phyloP scores from a whole-genome alignment of 768 basidiomycete genomes.

The Coprinopsis strossmayeri region DNA sequence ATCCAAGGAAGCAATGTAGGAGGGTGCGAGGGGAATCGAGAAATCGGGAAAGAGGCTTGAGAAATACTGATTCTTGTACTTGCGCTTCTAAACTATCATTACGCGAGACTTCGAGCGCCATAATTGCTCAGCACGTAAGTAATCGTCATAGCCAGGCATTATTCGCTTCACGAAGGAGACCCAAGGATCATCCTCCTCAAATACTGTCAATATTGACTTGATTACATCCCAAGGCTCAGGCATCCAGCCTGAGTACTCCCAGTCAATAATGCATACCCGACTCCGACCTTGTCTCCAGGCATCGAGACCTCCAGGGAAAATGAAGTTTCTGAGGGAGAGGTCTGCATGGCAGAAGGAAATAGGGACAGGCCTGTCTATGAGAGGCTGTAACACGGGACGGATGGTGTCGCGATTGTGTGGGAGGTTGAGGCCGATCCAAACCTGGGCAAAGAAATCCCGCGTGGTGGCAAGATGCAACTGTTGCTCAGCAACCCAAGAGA shows the following conservation, averaged over 20 bases:
- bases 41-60: no score
- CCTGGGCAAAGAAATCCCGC: background rate
- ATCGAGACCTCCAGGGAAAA: slow-evolving; percentile 5
- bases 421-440: background rate
- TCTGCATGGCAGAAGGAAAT: slow-evolving; percentile 7
- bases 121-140: background rate
- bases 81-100: slow-evolving; percentile 1
- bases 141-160: background rate
- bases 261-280: slow-evolving; percentile 4
- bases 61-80: no score
- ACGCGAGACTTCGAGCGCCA: background rate
- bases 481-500: background rate
- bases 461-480: background rate
- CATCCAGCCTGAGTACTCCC: slow-evolving; percentile 9
- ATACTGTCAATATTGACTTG: slow-evolving; percentile 1
- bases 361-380: background rate
- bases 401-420: background rate
- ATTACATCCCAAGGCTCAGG: slow-evolving; percentile 2
- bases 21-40: no score
- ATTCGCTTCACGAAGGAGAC: background rate
- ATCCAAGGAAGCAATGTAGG: no score
- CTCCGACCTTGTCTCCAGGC: background rate
- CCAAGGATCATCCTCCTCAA: background rate
- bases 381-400: slow-evolving; percentile 1
- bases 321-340: slow-evolving; percentile 5